Percentiles rank a stretch among this genome's conserved stretches.
Conservation (phyloP, 768 basidiomycete genomes). For the Leccinum variicolor region DNA sequence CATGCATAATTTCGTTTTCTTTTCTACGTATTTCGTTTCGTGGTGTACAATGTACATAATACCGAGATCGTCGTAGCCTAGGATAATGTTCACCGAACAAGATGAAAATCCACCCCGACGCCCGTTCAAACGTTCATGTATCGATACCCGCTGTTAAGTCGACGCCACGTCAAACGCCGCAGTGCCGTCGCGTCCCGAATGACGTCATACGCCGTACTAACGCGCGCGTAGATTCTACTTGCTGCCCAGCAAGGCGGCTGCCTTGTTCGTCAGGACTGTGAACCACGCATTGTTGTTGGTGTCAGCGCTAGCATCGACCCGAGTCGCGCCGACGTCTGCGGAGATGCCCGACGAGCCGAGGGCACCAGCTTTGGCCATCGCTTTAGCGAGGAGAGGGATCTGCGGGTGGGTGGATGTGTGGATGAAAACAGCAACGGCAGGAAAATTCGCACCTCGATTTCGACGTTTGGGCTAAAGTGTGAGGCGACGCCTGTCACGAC, state of each 20-base stretch:
- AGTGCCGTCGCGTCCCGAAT: too few relatives aligned
- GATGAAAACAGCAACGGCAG: too few relatives aligned
- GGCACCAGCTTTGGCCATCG: too few relatives aligned
- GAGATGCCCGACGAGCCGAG: too few relatives aligned
- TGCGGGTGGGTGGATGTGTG: constrained; percentile 16
- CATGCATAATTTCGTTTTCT: neutral
- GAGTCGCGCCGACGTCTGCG: too few relatives aligned
- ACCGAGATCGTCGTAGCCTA: neutral
- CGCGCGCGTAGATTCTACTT: neutral
- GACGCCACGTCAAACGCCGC: too few relatives aligned
- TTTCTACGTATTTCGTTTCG: neutral
- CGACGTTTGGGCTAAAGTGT: constrained; percentile 33
- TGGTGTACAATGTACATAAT: neutral
- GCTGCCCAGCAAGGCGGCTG: constrained; percentile 40
- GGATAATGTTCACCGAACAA: too few relatives aligned
- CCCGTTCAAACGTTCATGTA: too few relatives aligned
- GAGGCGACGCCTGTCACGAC: constrained; percentile 37
- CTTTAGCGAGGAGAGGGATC: too few relatives aligned
- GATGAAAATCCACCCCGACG: too few relatives aligned
- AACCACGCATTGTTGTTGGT: constrained; percentile 29
- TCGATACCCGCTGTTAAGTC: too few relatives aligned
- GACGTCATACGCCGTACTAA: too few relatives aligned
- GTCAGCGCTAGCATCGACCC: constrained; percentile 32
- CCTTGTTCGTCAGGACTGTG: constrained; percentile 56
- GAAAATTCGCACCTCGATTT: constrained; percentile 41